Conservation (phyloP, 345 rosid genomes). For the Arabidopsis arenosa region DNA sequence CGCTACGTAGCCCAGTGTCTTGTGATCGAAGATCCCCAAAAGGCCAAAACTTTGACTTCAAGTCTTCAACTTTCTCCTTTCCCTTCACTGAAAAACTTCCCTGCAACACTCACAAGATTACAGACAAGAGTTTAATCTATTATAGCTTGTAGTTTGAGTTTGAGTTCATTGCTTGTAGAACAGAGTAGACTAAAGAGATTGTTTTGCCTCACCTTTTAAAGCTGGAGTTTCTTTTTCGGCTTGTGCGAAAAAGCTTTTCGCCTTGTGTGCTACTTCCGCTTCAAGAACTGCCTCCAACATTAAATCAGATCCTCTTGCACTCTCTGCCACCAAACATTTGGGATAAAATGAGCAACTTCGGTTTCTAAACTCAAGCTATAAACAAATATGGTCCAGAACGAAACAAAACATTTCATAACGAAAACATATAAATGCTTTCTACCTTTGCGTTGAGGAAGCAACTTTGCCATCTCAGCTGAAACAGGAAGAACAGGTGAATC, state of each 20-base stretch:
- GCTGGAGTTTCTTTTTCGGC: slow-evolving; percentile 58
- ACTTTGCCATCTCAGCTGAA: slow-evolving; percentile 85
- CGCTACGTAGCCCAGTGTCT: not conserved
- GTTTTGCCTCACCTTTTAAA: slow-evolving; percentile 38
- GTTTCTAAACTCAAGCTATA: slow-evolving; percentile 9
- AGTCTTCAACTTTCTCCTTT: slow-evolving; percentile 30
- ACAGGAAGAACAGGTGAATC: slow-evolving; percentile 71
- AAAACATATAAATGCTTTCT: not conserved
- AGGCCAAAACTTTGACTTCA: not conserved
- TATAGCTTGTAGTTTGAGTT: slow-evolving; percentile 47
- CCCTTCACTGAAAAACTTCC: slow-evolving; percentile 16
- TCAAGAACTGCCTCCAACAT: slow-evolving; percentile 71
- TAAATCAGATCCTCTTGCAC: slow-evolving; percentile 62
- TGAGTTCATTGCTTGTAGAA: slow-evolving; percentile 7
- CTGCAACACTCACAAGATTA: slow-evolving; percentile 14
- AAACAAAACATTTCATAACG: not conserved
- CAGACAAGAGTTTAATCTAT: slow-evolving; percentile 54
- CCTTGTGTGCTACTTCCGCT: slow-evolving; percentile 68
- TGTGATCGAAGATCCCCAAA: slow-evolving; percentile 15
- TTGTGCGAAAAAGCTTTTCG: slow-evolving; percentile 66
- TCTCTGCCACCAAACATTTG: slow-evolving; percentile 45
- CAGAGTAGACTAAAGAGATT: slow-evolving; percentile 1
- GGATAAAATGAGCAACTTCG: not conserved
- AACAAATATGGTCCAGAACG: not conserved
- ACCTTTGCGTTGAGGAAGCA: slow-evolving; percentile 73